Base-by-base conservation (phyloP, 495 filamentous ascomycete genomes). In the Annulohypoxylon bovei region DNA sequence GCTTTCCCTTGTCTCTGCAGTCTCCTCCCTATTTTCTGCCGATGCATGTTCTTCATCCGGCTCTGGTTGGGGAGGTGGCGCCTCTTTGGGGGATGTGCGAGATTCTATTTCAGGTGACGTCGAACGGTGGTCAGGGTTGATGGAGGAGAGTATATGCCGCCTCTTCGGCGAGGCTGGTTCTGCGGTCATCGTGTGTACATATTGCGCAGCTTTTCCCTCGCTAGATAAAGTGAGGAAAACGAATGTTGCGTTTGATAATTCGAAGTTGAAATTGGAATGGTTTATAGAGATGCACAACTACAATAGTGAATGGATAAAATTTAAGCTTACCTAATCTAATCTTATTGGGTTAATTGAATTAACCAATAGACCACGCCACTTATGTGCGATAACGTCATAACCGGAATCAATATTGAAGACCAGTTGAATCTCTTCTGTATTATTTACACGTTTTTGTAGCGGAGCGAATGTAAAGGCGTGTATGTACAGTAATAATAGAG, bases 61-160 rank as follows among this genome's bases (percentile, higher is more conserved):
- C 12, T 42, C 40, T n/a, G 62, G 53, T n/a, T 67, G 70, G 4
- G 27, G 42, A 35, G 65, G 71, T 22, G 68, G 65, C 64, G 67
- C 59, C 32, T 61, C 55, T 27, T 62, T 49, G 28, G 47, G 42
- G 28, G 61, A 30, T 14, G 37, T 42, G 27, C n/a, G 49, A 46
- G 6, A 16, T 22, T 71, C 54, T 20, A 44, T 50, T 40, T 35
- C 18, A 2, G 75, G 72, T 0, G 72, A 77, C 3, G 18, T n/a
- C 3, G 75, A 67, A 32, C 67, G 64, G 9, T 33, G 37, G 5
- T 75, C 67, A 7, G 76, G 81, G 56, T 84, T 84, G 67, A 83
- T 78, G 3, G 81, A 84, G 1, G 79, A 77, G 14, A 84, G 70
- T 40, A 83, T 81, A 46, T 80, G 81, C 65, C 81, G 79, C 69